Conservation (phyloP, 2,329 filamentous ascomycete genomes). For the Pseudogymnoascus sp. region DNA sequence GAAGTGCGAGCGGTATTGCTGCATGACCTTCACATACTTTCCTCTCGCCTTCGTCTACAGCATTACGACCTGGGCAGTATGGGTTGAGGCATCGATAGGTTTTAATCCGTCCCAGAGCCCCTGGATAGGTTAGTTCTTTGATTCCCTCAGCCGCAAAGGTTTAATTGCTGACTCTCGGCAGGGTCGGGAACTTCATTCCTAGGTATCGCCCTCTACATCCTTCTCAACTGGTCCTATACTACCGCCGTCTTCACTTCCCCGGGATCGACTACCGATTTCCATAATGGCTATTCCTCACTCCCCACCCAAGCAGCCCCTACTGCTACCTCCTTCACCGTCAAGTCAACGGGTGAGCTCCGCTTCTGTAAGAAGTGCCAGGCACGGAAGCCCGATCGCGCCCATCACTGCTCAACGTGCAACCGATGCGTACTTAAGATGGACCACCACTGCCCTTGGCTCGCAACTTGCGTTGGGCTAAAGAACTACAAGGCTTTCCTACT, state of each 20-base stretch:
- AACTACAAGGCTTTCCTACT: conserved; percentile 96
- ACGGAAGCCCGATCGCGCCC: conserved; percentile 87
- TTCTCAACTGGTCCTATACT: conserved; percentile 86
- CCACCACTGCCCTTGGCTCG: conserved; percentile 97
- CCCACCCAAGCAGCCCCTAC: conserved; percentile 60
- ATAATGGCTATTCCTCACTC: conserved; percentile 68
- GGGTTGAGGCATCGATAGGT: conserved; percentile 72
- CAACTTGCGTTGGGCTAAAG: conserved; percentile 84
- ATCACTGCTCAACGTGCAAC: conserved; percentile 93
- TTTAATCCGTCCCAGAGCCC: conserved; percentile 43
- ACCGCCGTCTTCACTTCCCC: conserved; percentile 89
- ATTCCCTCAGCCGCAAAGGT: conserved; percentile 3
- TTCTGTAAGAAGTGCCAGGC: conserved; percentile 98
- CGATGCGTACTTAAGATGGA: conserved; percentile 99
- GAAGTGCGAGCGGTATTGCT: conserved; percentile 77
- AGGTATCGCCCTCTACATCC: conserved; percentile 63
- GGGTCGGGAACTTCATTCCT: conserved; percentile 51
- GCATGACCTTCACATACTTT: conserved; percentile 69
- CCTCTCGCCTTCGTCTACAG: conserved; percentile 86
- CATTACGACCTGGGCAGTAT: conserved; percentile 89
- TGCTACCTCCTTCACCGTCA: conserved; percentile 80
- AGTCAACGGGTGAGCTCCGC: conserved; percentile 75
- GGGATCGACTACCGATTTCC: conserved; percentile 56
- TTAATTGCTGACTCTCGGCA: conserved; percentile 27
- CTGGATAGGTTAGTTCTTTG: conserved; percentile 48